A percentile compares a stretch with the other conserved stretches of the same genome.
phyloP scores from a whole-genome alignment of 768 basidiomycete genomes.

The Mrakia hoshinonis region DNA sequence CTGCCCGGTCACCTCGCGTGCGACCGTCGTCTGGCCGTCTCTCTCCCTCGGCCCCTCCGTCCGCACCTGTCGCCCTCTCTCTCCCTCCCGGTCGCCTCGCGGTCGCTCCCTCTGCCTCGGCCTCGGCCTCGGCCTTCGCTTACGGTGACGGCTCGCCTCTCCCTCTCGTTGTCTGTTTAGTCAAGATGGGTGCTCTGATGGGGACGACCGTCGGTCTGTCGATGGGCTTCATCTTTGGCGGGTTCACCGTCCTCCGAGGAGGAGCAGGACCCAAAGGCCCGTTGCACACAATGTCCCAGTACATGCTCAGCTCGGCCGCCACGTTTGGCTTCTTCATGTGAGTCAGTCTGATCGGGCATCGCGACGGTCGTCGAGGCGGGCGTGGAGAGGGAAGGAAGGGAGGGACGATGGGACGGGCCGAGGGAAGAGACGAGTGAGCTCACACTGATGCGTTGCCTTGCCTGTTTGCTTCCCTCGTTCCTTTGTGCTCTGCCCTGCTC shows the following conservation, averaged over 20 bases:
- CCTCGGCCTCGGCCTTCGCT: too few relatives aligned
- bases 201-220: not conserved
- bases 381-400: too few relatives aligned
- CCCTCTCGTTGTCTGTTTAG: not conserved
- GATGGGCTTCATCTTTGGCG: not conserved
- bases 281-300: constrained; percentile 86
- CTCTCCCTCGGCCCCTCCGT: constrained; percentile 81
- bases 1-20: constrained; percentile 71
- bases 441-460: too few relatives aligned
- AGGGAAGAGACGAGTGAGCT: too few relatives aligned
- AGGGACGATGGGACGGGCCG: too few relatives aligned
- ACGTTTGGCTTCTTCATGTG: constrained; percentile 96
- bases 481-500: not conserved
- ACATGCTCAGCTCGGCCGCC: constrained; percentile 92
- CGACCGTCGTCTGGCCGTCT: constrained; percentile 93
- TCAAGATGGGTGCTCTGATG: constrained; percentile 3
- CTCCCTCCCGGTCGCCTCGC: not conserved
- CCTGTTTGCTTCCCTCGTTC: not conserved
- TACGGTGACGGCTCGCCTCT: too few relatives aligned
- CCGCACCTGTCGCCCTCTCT: not conserved
- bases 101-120: not conserved
- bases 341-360: too few relatives aligned
- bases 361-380: too few relatives aligned
- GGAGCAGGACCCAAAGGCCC: constrained; percentile 86
- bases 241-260: constrained; percentile 47